Evolutionary conservation across 1,284 basidiomycete genomes (phyloP).

Genomic region (Pulveroboletus sp.): DNA sequence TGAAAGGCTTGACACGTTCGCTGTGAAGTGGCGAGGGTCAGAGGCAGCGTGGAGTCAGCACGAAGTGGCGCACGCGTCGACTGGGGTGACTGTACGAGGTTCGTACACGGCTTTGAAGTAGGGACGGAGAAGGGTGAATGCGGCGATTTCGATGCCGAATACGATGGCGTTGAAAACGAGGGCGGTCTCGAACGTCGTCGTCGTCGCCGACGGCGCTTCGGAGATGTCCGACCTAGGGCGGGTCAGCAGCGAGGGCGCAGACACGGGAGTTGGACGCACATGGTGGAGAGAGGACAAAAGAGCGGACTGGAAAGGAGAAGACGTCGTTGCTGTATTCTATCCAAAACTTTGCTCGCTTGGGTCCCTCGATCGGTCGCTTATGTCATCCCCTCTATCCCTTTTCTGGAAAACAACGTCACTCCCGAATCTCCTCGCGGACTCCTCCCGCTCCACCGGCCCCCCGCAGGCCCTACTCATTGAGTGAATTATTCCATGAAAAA

Average conservation of each 20-base stretch:
- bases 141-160: conserved; percentile 63
- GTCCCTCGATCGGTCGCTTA: conserved; percentile 11
- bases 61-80: conserved; percentile 45
- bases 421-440: too few species aligned
- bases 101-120: conserved; percentile 80
- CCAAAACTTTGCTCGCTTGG: conserved; percentile 6
- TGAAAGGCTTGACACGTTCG: conserved; percentile 54
- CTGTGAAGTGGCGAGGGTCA: conserved; percentile 36
- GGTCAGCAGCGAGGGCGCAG: conserved; percentile 4
- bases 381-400: conserved; percentile 3
- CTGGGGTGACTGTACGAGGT: conserved; percentile 67
- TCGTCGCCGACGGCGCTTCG: conserved; percentile 49
- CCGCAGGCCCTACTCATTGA: background rate
- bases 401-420: conserved; percentile 1
- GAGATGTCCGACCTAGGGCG: conserved; percentile 22
- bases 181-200: conserved; percentile 73
- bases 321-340: background rate
- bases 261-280: conserved; percentile 15
- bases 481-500: background rate
- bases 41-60: background rate
- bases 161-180: conserved; percentile 72
- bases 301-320: conserved; percentile 10
- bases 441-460: background rate
- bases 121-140: conserved; percentile 71
- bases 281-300: conserved; percentile 20